Evolutionary conservation across 2,329 filamentous ascomycete genomes (phyloP), one percentile per base, ranked within the genome.

Genomic region (Thyridium curvatum): DNA sequence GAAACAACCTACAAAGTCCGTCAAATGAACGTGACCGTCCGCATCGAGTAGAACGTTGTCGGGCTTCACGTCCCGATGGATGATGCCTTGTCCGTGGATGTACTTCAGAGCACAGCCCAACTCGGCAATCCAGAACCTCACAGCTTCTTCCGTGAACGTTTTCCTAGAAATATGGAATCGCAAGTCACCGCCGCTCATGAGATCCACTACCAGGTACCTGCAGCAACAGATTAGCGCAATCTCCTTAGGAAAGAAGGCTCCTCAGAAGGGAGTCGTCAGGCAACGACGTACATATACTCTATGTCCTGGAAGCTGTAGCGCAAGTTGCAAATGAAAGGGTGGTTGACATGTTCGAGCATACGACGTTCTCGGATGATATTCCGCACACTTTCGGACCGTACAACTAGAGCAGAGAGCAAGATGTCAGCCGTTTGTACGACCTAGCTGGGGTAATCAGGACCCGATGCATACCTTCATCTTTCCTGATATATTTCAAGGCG

Each of bases 241-340:
- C n/a, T n/a, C n/a, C n/a, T n/a, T n/a, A n/a, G n/a, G n/a, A 34
- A 3, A 18, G 17, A 14, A 15, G n/a, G 28, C 18, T 16, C 12
- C 12, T 35, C 13, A 21, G 28, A 26, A 14, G 12, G 26, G n/a
- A n/a, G 35, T 12, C 14, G 21, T 9, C 12, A 35, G 32, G 21
- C 14, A 34, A 8, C 18, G 30, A 18, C 42, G 62, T 72, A 95
- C 88, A 98, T 84, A 66, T 98, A 98, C 64, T 98, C 93, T 53
- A 97, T 89, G 64, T 98, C 93, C 66, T 98, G 93, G 60, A 98
- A 98, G 66, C 90, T 96, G 68, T 97, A 98, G 54, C 93, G 86
- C 71, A 98, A 70, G 64, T 98, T 98, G 71, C 91, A 97, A 51
- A 98, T 85, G 62, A 97, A 98, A 18, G 91, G 89, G 57, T 98